Evolutionary conservation across 768 basidiomycete species (phyloP).

Genomic region (Rhizopogon sp.): DNA sequence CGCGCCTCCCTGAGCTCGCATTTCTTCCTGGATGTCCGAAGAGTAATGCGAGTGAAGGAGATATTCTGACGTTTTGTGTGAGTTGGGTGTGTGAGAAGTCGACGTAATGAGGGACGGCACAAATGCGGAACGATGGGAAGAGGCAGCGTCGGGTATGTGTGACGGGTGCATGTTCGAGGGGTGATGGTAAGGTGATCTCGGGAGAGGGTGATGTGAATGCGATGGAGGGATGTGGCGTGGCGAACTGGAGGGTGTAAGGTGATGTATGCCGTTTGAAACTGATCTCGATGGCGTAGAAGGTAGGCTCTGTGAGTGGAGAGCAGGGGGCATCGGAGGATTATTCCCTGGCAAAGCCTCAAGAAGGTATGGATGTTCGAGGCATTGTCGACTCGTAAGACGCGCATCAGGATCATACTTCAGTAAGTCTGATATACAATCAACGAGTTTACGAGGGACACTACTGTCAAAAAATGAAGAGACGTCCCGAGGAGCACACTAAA

Average conservation of each 20-base stretch:
- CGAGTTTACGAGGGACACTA: slow-evolving; percentile 69
- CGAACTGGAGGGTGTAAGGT: slow-evolving; percentile 33
- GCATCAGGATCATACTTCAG: slow-evolving; percentile 88
- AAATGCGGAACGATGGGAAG: slow-evolving; percentile 51
- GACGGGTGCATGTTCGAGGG: slow-evolving; percentile 33
- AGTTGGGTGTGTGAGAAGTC: slow-evolving; percentile 23
- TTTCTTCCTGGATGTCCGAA: slow-evolving; percentile 24
- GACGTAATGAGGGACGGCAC: slow-evolving; percentile 35
- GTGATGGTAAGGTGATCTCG: slow-evolving; percentile 33
- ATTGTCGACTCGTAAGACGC: slow-evolving; percentile 82
- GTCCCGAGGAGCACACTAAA: slow-evolving; percentile 60
- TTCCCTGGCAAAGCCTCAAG: slow-evolving; percentile 70
- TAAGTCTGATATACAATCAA: slow-evolving; percentile 90
- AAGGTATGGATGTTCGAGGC: slow-evolving; percentile 87
- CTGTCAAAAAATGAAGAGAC: slow-evolving; percentile 73
- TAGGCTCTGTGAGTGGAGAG: slow-evolving; percentile 37
- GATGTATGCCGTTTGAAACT: slow-evolving; percentile 31
- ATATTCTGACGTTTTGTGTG: slow-evolving; percentile 31
- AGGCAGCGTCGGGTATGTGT: slow-evolving; percentile 42
- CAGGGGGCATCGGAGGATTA: slow-evolving; percentile 57
- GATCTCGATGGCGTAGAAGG: slow-evolving; percentile 33
- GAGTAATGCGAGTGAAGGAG: slow-evolving; percentile 27
- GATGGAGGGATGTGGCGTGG: slow-evolving; percentile 44
- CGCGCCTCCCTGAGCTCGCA: slow-evolving; percentile 13
- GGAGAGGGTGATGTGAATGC: slow-evolving; percentile 42